These are phyloP conservation scores for Phytophthora ramorum DNA, from an alignment of 352 stramenopile genomes.

Conservation along the genomic window DNA sequence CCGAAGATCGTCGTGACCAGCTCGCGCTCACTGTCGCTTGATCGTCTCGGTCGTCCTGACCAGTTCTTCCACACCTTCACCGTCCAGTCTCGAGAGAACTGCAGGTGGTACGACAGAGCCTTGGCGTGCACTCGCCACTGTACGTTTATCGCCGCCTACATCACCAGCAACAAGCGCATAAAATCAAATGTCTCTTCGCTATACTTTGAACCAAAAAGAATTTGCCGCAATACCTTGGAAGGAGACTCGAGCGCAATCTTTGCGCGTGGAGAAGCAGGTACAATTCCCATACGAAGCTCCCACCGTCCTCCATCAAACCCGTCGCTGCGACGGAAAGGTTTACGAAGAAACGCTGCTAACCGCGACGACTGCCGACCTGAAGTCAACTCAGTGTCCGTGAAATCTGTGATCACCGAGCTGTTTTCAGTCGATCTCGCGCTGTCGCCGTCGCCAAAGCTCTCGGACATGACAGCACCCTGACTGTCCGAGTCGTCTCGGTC, in stretches of 20 bases:
- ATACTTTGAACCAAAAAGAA: too few species aligned
- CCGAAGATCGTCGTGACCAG: slow-evolving; percentile 71
- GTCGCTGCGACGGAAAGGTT: slow-evolving; percentile 71
- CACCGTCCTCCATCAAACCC: slow-evolving; percentile 54
- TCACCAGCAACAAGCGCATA: neutral
- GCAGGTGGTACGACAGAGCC: slow-evolving; percentile 64
- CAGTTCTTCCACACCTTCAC: slow-evolving; percentile 87
- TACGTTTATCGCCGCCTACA: slow-evolving; percentile 69
- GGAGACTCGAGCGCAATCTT: slow-evolving; percentile 62
- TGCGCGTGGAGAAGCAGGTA: slow-evolving; percentile 52
- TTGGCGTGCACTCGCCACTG: slow-evolving; percentile 63
- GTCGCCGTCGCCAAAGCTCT: slow-evolving; percentile 81
- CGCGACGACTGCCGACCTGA: slow-evolving; percentile 61
- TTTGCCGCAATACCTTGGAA: slow-evolving; percentile 51
- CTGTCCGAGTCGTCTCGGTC: slow-evolving; percentile 73
- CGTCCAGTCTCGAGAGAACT: slow-evolving; percentile 75
- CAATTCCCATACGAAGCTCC: slow-evolving; percentile 49
- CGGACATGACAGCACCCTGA: slow-evolving; percentile 72
- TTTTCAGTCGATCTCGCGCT: slow-evolving; percentile 76
- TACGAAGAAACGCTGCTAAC: slow-evolving; percentile 68
- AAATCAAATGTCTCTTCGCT: too few species aligned
- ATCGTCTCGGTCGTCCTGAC: slow-evolving; percentile 53
- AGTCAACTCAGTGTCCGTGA: slow-evolving; percentile 57
- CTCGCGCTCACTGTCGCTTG: slow-evolving; percentile 58
- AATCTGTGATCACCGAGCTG: slow-evolving; percentile 71